Conservation (phyloP, 331 rosid species). For the Acacia pycnantha region DNA sequence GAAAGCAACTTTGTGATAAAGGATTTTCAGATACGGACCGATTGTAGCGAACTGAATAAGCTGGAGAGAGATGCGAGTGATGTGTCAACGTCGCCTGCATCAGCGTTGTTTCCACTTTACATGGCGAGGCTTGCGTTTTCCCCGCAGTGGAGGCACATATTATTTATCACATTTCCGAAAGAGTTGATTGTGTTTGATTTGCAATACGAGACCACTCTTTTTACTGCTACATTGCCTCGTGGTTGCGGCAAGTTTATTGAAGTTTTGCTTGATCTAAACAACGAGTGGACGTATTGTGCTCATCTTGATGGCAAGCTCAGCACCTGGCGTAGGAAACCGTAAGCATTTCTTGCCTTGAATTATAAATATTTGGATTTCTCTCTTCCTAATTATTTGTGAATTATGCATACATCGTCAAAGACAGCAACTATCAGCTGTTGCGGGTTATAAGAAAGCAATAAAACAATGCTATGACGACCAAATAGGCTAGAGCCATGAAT, state of each 20-base stretch:
- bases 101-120: constrained; percentile 66
- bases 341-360: constrained; percentile 31
- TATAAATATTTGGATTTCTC: background rate
- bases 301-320: constrained; percentile 94
- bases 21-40: constrained; percentile 72
- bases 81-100: constrained; percentile 48
- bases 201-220: constrained; percentile 72
- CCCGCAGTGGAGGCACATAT: constrained; percentile 74
- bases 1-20: constrained; percentile 59
- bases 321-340: constrained; percentile 92
- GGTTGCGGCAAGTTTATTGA: constrained; percentile 88
- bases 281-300: constrained; percentile 78
- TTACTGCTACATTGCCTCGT: constrained; percentile 67
- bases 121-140: constrained; percentile 62
- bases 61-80: constrained; percentile 59
- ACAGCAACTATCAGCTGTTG: background rate
- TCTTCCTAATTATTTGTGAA: background rate
- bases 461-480: background rate
- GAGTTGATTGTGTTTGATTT: constrained; percentile 87
- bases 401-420: background rate
- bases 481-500: background rate
- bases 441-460: background rate
- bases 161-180: constrained; percentile 82
- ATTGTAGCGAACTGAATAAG: constrained; percentile 55
- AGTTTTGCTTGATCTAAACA: constrained; percentile 78